phyloP scores from a whole-genome alignment of 306 rosid genomes.

The Macrotyloma uniflorum region DNA sequence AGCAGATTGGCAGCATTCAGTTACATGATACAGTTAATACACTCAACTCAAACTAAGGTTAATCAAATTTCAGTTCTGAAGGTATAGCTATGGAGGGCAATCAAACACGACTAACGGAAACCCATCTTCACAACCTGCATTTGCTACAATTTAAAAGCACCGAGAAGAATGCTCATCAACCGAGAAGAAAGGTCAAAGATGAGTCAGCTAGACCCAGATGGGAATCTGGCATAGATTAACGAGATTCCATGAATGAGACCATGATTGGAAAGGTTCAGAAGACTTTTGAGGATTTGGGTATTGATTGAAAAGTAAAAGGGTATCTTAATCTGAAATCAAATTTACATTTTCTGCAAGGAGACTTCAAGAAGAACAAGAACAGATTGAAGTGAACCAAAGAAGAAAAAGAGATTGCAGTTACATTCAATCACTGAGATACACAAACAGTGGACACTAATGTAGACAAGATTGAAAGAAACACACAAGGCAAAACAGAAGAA shows the following conservation, averaged over 20 bases:
- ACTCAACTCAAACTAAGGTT: conserved; percentile 34
- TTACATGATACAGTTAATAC: conserved; percentile 46
- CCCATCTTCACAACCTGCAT: conserved; percentile 60
- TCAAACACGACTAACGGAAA: conserved; percentile 58
- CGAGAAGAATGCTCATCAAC: conserved; percentile 48
- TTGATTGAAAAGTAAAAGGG: conserved; percentile 46
- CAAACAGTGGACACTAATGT: conserved; percentile 1
- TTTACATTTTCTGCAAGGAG: conserved; percentile 62
- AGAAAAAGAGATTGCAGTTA: conserved; percentile 48
- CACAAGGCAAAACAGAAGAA: conserved; percentile 35
- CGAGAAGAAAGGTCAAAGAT: conserved; percentile 33
- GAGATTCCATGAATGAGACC: conserved; percentile 66
- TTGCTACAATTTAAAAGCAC: conserved; percentile 41
- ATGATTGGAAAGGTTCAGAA: conserved; percentile 48
- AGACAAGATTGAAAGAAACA: conserved; percentile 38
- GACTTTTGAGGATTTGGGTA: conserved; percentile 50
- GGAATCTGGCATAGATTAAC: conserved; percentile 52
- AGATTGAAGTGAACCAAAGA: conserved; percentile 30
- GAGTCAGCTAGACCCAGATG: conserved; percentile 29
- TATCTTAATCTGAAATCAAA: conserved; percentile 38
- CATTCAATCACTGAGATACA: conserved; percentile 50
- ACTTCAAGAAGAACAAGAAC: not conserved
- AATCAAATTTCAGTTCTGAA: conserved; percentile 39
- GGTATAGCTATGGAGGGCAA: conserved; percentile 39
- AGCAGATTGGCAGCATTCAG: conserved; percentile 41